Base-by-base conservation (phyloP, 441 rosid genomes). In the Arabidopsis lyrata region DNA sequence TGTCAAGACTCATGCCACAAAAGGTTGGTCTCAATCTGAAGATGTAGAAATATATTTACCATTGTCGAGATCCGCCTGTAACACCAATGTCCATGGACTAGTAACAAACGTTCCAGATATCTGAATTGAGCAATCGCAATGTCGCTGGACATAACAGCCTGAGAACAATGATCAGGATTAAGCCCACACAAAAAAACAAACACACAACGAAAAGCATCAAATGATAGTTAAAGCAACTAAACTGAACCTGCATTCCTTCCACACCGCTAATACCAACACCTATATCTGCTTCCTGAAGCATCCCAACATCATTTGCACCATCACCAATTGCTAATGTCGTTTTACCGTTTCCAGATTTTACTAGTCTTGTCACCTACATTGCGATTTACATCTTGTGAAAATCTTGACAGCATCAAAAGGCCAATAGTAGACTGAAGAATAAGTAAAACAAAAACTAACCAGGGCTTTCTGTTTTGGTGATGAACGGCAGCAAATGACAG, bases 391-490 rank as follows among this genome's bases (percentile, higher is more conserved):
- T 64, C 41, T 38, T 70, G 55, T 16, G 56, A 50, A 38, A 38
- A 27, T 61, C 50, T 39, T 61, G 65, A 41, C 35, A 39, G 48
- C 7, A 14, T 41, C 47, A 52, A n/a, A 29, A 27, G 29, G 24
- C 24, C 24, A 34, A 49, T n/a, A 59, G 42, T 18, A 6, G 1
- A 41, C 1, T 1, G 1, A 60, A 22, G 34, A 39, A 60, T 22
- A 39, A 22, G 35, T 39, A 0, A 7, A 2, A 41, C n/a, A 1
- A 39, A 4, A 32, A 86, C 91, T 80, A 86, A 95, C 99, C 53
- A 91, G 85, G 60, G 99, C 97, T 81, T 95, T 95, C 85, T 95
- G 99, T 83, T 90, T 95, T 50, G 99, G 99, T 78, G 99, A 95
- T 27, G 96, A 88, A 31, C 99, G 97, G 9, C 99, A 95, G 80